A percentile compares a stretch with the other conserved stretches of the same genome.
These are phyloP conservation scores for Heimioporus retisporus DNA, from an alignment of 1,284 basidiomycete species.

Conservation along the genomic window DNA sequence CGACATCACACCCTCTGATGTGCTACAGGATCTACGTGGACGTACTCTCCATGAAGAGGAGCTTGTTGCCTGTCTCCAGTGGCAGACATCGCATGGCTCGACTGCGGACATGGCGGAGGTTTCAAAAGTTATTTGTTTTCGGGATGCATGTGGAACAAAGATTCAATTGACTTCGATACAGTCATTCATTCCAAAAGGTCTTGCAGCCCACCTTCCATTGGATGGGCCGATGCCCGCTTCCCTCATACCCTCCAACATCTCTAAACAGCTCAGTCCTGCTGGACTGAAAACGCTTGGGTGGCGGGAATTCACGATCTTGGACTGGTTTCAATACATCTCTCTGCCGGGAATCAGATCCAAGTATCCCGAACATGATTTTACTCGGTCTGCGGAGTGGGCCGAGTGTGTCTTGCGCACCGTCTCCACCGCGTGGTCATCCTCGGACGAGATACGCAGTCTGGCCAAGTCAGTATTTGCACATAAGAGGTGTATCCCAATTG, in stretches of 20 bases:
- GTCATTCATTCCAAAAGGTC: conserved; percentile 74
- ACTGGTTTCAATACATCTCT: conserved; percentile 82
- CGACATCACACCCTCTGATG: conserved; percentile 83
- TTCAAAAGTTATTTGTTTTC: conserved; percentile 66
- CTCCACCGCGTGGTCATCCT: conserved; percentile 74
- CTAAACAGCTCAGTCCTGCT: conserved; percentile 64
- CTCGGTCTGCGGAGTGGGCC: conserved; percentile 76
- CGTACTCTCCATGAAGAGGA: conserved; percentile 80
- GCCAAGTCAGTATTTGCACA: conserved; percentile 65
- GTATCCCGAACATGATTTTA: conserved; percentile 70
- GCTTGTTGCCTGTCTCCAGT: conserved; percentile 84
- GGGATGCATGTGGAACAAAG: conserved; percentile 45
- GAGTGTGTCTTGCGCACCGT: conserved; percentile 81
- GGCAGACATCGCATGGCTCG: conserved; percentile 79
- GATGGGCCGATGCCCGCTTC: conserved; percentile 86
- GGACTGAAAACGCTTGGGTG: conserved; percentile 79
- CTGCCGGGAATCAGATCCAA: conserved; percentile 52
- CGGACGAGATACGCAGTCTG: conserved; percentile 39
- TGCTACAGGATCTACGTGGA: conserved; percentile 78
- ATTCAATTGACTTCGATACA: conserved; percentile 66
- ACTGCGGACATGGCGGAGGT: conserved; percentile 59
- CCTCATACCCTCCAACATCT: conserved; percentile 77
- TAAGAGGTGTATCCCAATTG: conserved; percentile 85
- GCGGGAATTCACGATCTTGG: conserved; percentile 78
- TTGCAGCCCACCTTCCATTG: conserved; percentile 28